phyloP scores from a whole-genome alignment of 192 early-diverging fungal species.

The Backusella tarrabulga region DNA sequence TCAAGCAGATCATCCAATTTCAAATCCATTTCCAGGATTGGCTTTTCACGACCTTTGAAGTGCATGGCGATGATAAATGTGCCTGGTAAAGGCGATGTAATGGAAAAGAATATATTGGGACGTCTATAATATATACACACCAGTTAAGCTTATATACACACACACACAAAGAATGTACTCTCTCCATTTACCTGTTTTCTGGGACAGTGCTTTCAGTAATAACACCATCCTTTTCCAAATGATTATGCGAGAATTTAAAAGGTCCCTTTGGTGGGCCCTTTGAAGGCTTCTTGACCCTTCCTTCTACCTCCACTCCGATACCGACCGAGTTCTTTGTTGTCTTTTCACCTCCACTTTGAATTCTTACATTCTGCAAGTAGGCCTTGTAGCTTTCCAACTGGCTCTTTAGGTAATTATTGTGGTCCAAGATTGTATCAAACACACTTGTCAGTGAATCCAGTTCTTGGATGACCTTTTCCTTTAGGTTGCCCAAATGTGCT shows the following conservation, averaged over 20 bases:
- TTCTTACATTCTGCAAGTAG: slow-evolving; percentile 91
- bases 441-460: slow-evolving; percentile 75
- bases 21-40: slow-evolving; percentile 95
- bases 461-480: slow-evolving; percentile 86
- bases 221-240: slow-evolving; percentile 90
- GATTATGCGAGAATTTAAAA: slow-evolving; percentile 79
- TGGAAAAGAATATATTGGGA: slow-evolving; percentile 87
- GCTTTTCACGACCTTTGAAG: slow-evolving; percentile 86
- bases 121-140: slow-evolving; percentile 40
- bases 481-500: slow-evolving; percentile 85
- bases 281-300: slow-evolving; percentile 46
- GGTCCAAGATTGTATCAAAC: slow-evolving; percentile 90
- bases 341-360: slow-evolving; percentile 52
- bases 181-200: slow-evolving; percentile 65
- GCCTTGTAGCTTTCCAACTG: slow-evolving; percentile 95
- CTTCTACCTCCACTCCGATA: slow-evolving; percentile 61
- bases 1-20: slow-evolving; percentile 82
- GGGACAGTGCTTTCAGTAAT: slow-evolving; percentile 91
- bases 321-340: slow-evolving; percentile 49
- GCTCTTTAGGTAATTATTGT: slow-evolving; percentile 87
- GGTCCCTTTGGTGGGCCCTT: slow-evolving; percentile 49
- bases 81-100: slow-evolving; percentile 83
- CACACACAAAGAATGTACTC: neutral
- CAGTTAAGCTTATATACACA: neutral
- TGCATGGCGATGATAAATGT: slow-evolving; percentile 89